A percentile compares a stretch with the other conserved stretches of the same genome.
phyloP scores from a whole-genome alignment of 2,329 filamentous ascomycete species.

The Fusarium kyushuense region DNA sequence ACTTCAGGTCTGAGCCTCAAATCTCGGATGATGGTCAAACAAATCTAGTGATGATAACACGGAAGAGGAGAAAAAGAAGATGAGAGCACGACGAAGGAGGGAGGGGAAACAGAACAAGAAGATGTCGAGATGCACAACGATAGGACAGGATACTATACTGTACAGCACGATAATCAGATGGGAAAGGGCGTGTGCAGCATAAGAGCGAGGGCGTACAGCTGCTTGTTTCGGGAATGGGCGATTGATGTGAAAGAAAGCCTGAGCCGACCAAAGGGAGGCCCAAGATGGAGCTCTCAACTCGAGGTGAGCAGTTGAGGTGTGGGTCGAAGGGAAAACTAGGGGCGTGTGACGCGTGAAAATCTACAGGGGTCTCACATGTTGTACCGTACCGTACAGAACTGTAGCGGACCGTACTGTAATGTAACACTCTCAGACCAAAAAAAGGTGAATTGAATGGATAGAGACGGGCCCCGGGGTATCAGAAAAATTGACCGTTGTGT shows the following conservation, averaged over 20 bases:
- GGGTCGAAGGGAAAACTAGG: constrained; percentile 15
- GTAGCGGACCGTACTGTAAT: not conserved
- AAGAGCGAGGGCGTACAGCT: constrained; percentile 19
- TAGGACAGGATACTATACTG: constrained; percentile 5
- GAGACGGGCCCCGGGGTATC: too few relatives aligned
- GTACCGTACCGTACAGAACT: not conserved
- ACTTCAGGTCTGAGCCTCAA: not conserved
- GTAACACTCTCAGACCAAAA: constrained; percentile 12
- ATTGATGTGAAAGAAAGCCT: constrained; percentile 22
- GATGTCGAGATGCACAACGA: constrained; percentile 14
- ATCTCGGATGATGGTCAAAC: not conserved
- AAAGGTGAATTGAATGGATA: constrained; percentile 14
- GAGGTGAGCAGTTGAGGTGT: constrained; percentile 21
- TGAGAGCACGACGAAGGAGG: not conserved
- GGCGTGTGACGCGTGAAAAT: constrained; percentile 19
- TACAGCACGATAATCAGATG: constrained; percentile 19
- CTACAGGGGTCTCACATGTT: constrained; percentile 16
- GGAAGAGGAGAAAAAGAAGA: not conserved
- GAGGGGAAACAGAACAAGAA: constrained; percentile 15
- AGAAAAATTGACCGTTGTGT: too few relatives aligned
- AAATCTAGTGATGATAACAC: not conserved
- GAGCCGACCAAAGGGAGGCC: constrained; percentile 37
- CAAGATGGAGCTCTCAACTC: constrained; percentile 14
- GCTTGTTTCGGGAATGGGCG: constrained; percentile 37
- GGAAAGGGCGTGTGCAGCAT: constrained; percentile 15